phyloP scores from a whole-genome alignment of 2,329 filamentous ascomycete genomes.

The Hypoxylon sp. region DNA sequence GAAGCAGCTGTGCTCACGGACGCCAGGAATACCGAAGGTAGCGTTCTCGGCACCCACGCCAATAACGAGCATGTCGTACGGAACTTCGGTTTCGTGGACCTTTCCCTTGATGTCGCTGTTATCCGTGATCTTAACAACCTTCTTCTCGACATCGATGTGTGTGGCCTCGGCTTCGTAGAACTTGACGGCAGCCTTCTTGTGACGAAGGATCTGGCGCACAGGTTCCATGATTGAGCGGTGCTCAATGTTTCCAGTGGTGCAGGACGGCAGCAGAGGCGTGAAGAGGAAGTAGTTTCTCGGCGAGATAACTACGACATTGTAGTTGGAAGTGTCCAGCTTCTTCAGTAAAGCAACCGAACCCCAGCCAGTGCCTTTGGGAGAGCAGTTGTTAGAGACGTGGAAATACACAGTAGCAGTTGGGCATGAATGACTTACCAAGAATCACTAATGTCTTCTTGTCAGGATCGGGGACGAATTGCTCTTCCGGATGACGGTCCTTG shows the following conservation, averaged over 20 bases:
- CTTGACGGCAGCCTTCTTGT: constrained; percentile 93
- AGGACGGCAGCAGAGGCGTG: constrained; percentile 95
- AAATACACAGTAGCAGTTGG: constrained; percentile 14
- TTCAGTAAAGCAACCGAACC: constrained; percentile 95
- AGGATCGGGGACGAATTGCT: constrained; percentile 84
- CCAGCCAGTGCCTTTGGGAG: constrained; percentile 86
- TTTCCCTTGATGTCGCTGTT: constrained; percentile 93
- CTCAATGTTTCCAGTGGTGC: constrained; percentile 96
- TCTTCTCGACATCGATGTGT: constrained; percentile 93
- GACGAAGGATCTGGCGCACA: constrained; percentile 92
- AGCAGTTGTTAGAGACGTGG: constrained; percentile 37
- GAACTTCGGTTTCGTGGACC: constrained; percentile 84
- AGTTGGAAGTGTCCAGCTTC: constrained; percentile 98
- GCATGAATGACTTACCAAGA: constrained; percentile 72
- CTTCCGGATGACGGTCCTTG: constrained; percentile 80
- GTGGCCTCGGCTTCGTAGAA: constrained; percentile 98
- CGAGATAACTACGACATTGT: constrained; percentile 98
- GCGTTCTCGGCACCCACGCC: constrained; percentile 98
- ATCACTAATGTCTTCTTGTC: constrained; percentile 97
- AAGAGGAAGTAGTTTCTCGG: constrained; percentile 99
- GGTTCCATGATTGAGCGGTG: constrained; percentile 99
- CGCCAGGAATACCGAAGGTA: constrained; percentile 96
- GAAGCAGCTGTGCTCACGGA: constrained; percentile 96
- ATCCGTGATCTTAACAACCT: constrained; percentile 89
- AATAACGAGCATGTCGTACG: constrained; percentile 98